phyloP scores from a whole-genome alignment of 306 rosid genomes.

The Castanopsis chinensis region DNA sequence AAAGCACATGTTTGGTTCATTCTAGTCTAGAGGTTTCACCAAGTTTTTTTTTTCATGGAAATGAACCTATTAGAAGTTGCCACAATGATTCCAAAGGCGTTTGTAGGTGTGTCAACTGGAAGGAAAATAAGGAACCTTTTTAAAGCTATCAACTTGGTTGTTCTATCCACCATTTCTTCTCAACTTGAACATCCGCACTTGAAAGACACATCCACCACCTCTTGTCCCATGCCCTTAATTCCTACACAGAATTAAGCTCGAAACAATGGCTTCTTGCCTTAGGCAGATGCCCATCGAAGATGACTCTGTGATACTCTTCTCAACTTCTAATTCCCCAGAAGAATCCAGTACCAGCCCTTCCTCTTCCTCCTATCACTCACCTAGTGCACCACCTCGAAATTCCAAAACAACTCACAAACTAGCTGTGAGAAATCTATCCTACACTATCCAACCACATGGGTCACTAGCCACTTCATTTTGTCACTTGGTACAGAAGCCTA shows the following conservation, averaged over 20 bases:
- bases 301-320: conserved; percentile 55
- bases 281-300: conserved; percentile 47
- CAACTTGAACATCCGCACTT: background rate
- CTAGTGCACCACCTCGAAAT: conserved; percentile 29
- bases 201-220: conserved; percentile 22
- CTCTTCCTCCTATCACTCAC: conserved; percentile 54
- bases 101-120: background rate
- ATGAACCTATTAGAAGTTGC: background rate
- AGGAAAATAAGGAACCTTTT: background rate
- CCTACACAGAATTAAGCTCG: conserved; percentile 16
- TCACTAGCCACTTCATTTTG: conserved; percentile 32
- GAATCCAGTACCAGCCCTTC: conserved; percentile 52
- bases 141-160: conserved; percentile 27
- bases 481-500: conserved; percentile 39
- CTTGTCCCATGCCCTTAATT: background rate
- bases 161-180: conserved; percentile 44
- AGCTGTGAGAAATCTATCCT: conserved; percentile 54
- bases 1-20: background rate
- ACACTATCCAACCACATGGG: conserved; percentile 41
- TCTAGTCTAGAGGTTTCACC: background rate
- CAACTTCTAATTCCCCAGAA: conserved; percentile 62
- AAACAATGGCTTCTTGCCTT: conserved; percentile 44
- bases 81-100: background rate
- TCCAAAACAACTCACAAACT: conserved; percentile 37
- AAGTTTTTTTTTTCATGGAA: too few relatives aligned